These are phyloP conservation scores for Suhomyces emberorum DNA, from an alignment of 805 yeast species.

Conservation along the genomic window DNA sequence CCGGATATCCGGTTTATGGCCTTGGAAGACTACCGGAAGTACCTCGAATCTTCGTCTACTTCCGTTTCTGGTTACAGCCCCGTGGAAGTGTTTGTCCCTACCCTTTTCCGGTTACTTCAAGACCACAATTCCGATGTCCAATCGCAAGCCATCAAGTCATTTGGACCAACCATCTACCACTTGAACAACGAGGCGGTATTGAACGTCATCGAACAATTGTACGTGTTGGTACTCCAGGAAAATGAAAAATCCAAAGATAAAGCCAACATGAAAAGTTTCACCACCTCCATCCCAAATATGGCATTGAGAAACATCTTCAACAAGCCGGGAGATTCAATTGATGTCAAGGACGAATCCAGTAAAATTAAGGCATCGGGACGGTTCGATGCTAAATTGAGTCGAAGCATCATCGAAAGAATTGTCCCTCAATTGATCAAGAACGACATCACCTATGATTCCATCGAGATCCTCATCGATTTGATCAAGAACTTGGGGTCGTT, in stretches of 20 bases:
- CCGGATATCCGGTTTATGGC: constrained; percentile 88
- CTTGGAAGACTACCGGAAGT: constrained; percentile 62
- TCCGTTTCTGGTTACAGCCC: constrained; percentile 3
- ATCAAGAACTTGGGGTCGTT: constrained; percentile 47
- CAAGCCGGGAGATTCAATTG: background rate
- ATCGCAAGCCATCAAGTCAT: constrained; percentile 64
- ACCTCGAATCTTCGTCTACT: constrained; percentile 21
- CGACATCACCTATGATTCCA: constrained; percentile 48
- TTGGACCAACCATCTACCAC: constrained; percentile 43
- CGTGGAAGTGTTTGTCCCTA: constrained; percentile 27
- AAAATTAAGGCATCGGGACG: background rate
- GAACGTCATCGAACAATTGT: constrained; percentile 30
- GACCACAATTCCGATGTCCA: constrained; percentile 73
- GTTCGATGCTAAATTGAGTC: constrained; percentile 16
- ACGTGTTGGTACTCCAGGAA: constrained; percentile 15
- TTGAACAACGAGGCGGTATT: constrained; percentile 29
- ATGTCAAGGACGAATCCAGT: constrained; percentile 1
- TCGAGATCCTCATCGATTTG: constrained; percentile 60
- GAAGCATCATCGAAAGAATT: constrained; percentile 33
- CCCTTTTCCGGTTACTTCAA: constrained; percentile 43
- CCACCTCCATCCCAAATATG: constrained; percentile 52
- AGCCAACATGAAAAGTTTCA: constrained; percentile 23
- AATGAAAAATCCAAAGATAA: constrained; percentile 15
- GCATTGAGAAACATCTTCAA: constrained; percentile 46
- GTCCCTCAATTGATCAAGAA: constrained; percentile 36